These are phyloP conservation scores for Cryphonectria radicalis DNA, from an alignment of 2,329 filamentous ascomycete species.

Conservation along the genomic window DNA sequence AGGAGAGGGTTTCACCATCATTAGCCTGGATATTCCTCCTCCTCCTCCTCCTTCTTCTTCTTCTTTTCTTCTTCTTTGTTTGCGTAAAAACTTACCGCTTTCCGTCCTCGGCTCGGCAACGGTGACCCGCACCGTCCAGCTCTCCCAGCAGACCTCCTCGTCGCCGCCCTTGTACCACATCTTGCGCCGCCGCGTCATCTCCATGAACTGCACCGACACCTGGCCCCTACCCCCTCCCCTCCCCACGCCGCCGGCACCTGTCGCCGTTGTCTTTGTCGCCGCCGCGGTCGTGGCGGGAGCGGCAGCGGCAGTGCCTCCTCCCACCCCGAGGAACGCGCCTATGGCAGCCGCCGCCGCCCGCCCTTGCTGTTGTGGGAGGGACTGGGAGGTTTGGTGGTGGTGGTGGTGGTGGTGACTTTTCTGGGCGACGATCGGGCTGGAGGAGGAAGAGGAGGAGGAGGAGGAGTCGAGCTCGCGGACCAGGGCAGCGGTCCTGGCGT, in stretches of 20 bases:
- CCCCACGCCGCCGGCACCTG: constrained; percentile 17
- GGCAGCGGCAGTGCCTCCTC: neutral
- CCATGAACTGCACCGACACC: constrained; percentile 89
- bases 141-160: constrained; percentile 96
- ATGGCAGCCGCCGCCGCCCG: constrained; percentile 22
- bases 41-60: neutral
- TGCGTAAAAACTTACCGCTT: constrained; percentile 64
- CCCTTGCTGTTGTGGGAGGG: constrained; percentile 24
- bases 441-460: constrained; percentile 33
- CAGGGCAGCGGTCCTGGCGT: constrained; percentile 79
- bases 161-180: constrained; percentile 77
- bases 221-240: constrained; percentile 70
- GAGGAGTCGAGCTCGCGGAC: constrained; percentile 73
- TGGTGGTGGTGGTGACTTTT: neutral
- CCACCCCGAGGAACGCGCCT: constrained; percentile 22
- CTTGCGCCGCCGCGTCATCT: constrained; percentile 79
- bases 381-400: constrained; percentile 18
- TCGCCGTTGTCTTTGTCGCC: neutral
- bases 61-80: neutral
- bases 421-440: neutral
- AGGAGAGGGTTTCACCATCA: neutral
- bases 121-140: constrained; percentile 93
- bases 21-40: neutral
- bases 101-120: constrained; percentile 88
- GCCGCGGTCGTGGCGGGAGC: neutral